These are phyloP conservation scores for Phytopythium chamaehyphon DNA, from an alignment of 352 stramenopile species.

Conservation along the genomic window DNA sequence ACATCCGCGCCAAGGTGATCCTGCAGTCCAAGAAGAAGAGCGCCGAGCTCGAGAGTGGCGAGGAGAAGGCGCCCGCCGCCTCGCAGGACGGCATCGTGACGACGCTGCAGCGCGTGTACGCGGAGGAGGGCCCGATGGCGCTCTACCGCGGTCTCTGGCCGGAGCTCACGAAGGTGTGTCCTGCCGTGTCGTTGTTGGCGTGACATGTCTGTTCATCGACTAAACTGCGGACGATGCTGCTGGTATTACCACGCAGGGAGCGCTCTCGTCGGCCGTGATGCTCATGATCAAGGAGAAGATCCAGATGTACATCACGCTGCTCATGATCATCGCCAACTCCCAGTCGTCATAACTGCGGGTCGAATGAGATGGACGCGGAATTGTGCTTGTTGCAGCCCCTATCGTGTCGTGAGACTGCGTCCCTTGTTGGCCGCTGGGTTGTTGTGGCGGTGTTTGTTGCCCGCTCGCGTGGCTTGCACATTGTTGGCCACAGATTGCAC, in stretches of 20 bases:
- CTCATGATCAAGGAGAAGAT: constrained; percentile 98
- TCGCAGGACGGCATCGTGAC: constrained; percentile 81
- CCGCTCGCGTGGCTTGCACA: no score
- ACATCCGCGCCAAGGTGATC: constrained; percentile 95
- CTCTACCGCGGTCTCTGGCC: constrained; percentile 94
- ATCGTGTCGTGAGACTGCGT: no score
- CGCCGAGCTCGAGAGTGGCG: constrained; percentile 9
- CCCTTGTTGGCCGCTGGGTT: no score
- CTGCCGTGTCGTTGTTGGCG: neutral
- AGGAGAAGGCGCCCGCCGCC: constrained; percentile 8
- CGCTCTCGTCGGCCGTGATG: constrained; percentile 95
- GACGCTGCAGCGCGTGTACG: constrained; percentile 72
- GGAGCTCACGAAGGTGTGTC: constrained; percentile 86
- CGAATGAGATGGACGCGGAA: neutral
- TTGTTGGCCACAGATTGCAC: no score
- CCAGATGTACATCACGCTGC: constrained; percentile 83
- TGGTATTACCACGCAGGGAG: constrained; percentile 50
- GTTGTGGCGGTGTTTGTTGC: no score
- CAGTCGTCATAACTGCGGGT: constrained; percentile 14
- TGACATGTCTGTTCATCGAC: constrained; percentile 1
- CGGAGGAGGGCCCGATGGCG: constrained; percentile 79
- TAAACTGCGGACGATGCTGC: constrained; percentile 3
- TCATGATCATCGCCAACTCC: constrained; percentile 65
- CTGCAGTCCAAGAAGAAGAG: constrained; percentile 88
- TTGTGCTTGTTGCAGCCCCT: neutral